A percentile compares a stretch with the other conserved stretches of the same genome.
phyloP scores from a whole-genome alignment of 129 eudicot species.

The Flaveria sonorensis region DNA sequence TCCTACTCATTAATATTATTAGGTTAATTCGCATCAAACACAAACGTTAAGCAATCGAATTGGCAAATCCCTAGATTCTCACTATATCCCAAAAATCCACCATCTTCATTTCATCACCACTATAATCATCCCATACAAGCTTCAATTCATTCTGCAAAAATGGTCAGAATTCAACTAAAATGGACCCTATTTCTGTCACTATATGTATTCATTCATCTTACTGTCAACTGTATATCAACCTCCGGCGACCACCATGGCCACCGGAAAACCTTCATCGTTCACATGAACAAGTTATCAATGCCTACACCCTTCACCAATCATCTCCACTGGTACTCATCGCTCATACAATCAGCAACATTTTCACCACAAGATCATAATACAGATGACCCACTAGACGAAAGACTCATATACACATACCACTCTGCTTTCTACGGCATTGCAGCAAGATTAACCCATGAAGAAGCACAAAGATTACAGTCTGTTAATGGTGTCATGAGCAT shows the following conservation, averaged over 20 bases:
- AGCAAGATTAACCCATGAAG: conserved; percentile 50
- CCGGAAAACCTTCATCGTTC: conserved; percentile 50
- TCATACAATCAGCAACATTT: conserved; percentile 45
- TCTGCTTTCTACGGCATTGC: conserved; percentile 72
- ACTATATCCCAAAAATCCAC: not conserved
- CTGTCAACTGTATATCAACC: conserved; percentile 9
- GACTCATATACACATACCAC: conserved; percentile 55
- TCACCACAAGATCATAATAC: conserved; percentile 1
- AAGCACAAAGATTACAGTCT: conserved; percentile 34
- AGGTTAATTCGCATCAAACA: not conserved
- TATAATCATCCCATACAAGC: too few species aligned
- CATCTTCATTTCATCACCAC: not conserved
- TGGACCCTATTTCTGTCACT: conserved; percentile 16
- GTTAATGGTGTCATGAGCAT: conserved; percentile 49
- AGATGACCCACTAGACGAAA: conserved; percentile 23
- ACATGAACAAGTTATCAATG: conserved; percentile 54
- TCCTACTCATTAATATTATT: not conserved
- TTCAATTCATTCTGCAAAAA: conserved; percentile 10
- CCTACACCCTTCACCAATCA: conserved; percentile 54
- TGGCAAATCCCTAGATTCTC: conserved; percentile 22
- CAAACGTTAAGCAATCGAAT: conserved; percentile 22
- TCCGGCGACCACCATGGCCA: not conserved
- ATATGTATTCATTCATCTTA: conserved; percentile 23
- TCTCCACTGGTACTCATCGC: conserved; percentile 57
- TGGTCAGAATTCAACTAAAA: conserved; percentile 30